phyloP scores from a whole-genome alignment of 2,329 filamentous ascomycete genomes.

The Allantophomopsis lycopodina region DNA sequence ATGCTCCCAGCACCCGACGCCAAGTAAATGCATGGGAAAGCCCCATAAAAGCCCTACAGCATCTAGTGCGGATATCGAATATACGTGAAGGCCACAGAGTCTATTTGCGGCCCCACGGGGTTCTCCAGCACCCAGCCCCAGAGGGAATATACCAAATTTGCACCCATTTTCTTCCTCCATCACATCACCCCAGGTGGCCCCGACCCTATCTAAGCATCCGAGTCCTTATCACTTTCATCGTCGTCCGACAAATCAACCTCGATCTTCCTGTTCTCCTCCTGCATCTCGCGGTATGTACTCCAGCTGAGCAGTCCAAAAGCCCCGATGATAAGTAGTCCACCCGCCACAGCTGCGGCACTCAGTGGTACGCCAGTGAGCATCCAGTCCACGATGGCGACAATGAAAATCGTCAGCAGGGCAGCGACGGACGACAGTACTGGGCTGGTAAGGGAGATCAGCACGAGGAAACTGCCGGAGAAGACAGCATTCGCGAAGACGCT shows the following conservation, averaged over 20 bases:
- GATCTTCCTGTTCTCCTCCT: constrained; percentile 60
- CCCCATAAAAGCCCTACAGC: too few relatives aligned
- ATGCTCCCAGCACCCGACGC: too few relatives aligned
- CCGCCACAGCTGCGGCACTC: constrained; percentile 59
- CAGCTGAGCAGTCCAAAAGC: constrained; percentile 81
- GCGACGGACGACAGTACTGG: constrained; percentile 89
- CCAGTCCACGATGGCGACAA: constrained; percentile 89
- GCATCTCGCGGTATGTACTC: constrained; percentile 90
- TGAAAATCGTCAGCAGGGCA: constrained; percentile 88
- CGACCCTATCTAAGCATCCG: neutral
- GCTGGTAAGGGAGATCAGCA: constrained; percentile 83
- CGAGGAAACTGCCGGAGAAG: constrained; percentile 86
- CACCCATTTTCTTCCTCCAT: too few relatives aligned
- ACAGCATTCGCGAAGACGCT: constrained; percentile 78
- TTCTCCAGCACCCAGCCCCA: too few relatives aligned
- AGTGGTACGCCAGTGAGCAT: constrained; percentile 66
- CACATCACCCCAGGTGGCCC: too few relatives aligned
- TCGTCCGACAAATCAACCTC: constrained; percentile 22
- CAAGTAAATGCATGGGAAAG: too few relatives aligned
- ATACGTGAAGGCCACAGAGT: too few relatives aligned
- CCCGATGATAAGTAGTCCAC: constrained; percentile 75
- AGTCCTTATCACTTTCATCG: constrained; percentile 29
- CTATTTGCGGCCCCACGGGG: too few relatives aligned
- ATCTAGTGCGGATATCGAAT: too few relatives aligned
- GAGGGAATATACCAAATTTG: too few relatives aligned